Base-by-base conservation (phyloP, 2,329 filamentous ascomycete species). In the Cryoendolithus antarcticus region DNA sequence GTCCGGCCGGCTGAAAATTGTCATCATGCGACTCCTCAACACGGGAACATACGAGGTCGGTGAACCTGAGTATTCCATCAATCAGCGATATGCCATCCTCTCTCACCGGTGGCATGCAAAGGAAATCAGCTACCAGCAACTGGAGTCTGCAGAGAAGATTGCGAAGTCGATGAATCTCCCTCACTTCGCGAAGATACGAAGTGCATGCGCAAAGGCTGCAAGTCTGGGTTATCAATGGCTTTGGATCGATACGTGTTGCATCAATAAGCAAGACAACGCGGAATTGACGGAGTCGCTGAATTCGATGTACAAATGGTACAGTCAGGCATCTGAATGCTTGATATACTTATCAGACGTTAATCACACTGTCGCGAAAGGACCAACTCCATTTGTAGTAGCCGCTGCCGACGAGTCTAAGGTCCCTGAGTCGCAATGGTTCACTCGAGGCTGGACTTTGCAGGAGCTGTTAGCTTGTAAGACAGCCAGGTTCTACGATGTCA, bases 141-240 rank as follows among this genome's bases (percentile, higher is more conserved):
- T 53, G 10, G 19, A 31, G 35, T 9, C 9, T 3, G 11, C 15
- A 33, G 37, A 19, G 11, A 32, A 13, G 30, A 24, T 10, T 13
- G 21, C 8, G 12, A 13, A 12, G 29, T 24, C 1, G 39, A 42
- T 11, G 7, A 19, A 30, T 10, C 15, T 7, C 3, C 37, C 32
- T 4, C 39, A 35, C 3, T 54, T 44, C 28, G 38, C 35, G 4
- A 54, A 54, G 36, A 47, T 54, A 35, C 37, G 43, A 10, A 33
- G 41, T 21, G 37, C 44, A 5, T 50, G 48, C 30, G 52, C 51
- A 2, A 19, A 38, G 7, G 38, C 42, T n/a, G 43, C 50, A 29
- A 44, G 43, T 3, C 36, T 47, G n/a, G 37, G 43, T 7, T 45
- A 41, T 24, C 41, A 43, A 19, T 45, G 43, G n/a, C 15, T 39